Base-by-base conservation (phyloP, 805 yeast species). In the Hanseniaspora thailandica region DNA sequence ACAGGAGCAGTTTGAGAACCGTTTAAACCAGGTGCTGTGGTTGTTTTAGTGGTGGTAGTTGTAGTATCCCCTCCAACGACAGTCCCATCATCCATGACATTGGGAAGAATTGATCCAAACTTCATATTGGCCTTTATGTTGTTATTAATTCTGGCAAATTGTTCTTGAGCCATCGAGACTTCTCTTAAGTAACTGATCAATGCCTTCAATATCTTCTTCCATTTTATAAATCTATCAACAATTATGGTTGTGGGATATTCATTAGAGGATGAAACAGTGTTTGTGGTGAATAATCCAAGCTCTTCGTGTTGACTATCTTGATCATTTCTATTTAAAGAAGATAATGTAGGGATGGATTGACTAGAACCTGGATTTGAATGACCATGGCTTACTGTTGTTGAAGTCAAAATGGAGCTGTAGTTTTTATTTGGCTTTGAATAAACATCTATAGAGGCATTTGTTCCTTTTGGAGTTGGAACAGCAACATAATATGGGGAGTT, bases 161-260 rank as follows among this genome's bases (percentile, higher is more conserved):
- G 93, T 66, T 86, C 95, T 64, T 86, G 88, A 44, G 85, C 86
- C 31, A 80, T 74, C 5, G 87, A 83, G 43, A 80, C 81, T 61
- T 86, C 94, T 60, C 77, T 76, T 58, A 88, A 73, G 62, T 88
- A 87, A 46, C 71, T 73, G 34, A 82, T 76, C 57, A 87, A 67
- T 52, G 85, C 82, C 59, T 82, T 81, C 57, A 86, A 75, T 52
- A 87, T 78, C 55, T 78, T 76, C 51, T 94, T 72, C 95, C 95
- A 87, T 15, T 88, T 81, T 55, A 79, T 76, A 65, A 87, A 87
- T 58, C 96, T 70, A 45, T 79, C 76, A 20, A 90, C 88, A 56
- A 87, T 70, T 9, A 84, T 76, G 57, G 86, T 95, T 2, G 95
- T 86, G 36, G 96, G 96, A 59, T 76, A 66, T 45, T 67, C 70